A percentile compares a stretch with the other conserved stretches of the same genome.
Evolutionary conservation across 2,329 filamentous ascomycete species (phyloP).

Genomic region (Xylaria sp.): DNA sequence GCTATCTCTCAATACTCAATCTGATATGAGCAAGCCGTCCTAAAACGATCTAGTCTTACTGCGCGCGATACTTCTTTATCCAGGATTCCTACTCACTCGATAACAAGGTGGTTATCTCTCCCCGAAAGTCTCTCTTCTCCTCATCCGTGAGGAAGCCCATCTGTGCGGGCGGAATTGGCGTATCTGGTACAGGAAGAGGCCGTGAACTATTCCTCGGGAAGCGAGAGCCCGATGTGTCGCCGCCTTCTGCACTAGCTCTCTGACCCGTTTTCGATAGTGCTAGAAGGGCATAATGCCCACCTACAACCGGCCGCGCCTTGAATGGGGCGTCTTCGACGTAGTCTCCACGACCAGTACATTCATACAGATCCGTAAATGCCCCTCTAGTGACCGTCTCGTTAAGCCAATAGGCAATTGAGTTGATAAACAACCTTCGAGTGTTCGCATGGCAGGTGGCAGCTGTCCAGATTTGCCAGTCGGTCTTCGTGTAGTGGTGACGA

Average conservation of each 20-base stretch:
- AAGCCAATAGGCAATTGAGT: conserved; percentile 72
- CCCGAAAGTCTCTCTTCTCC: background rate
- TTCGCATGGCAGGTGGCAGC: conserved; percentile 69
- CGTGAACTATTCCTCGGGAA: conserved; percentile 40
- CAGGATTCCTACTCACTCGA: background rate
- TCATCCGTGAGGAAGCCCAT: conserved; percentile 7
- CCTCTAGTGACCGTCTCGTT: conserved; percentile 73
- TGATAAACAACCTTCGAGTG: conserved; percentile 69
- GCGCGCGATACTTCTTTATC: background rate
- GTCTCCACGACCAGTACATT: conserved; percentile 69
- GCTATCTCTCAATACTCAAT: background rate
- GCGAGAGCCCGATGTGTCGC: conserved; percentile 40
- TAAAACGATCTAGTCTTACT: background rate
- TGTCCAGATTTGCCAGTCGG: conserved; percentile 79
- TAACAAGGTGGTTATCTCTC: conserved; percentile 1
- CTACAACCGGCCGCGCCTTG: conserved; percentile 76
- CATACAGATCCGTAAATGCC: conserved; percentile 74
- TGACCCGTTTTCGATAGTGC: conserved; percentile 56
- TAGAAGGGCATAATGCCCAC: conserved; percentile 76
- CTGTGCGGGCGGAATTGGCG: conserved; percentile 18
- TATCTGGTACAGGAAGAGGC: conserved; percentile 29
- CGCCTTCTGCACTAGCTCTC: conserved; percentile 33
- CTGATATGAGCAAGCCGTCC: background rate
- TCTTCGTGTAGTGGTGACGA: conserved; percentile 77
- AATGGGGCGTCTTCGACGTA: conserved; percentile 62